Evolutionary conservation across 1,139 yeast species (phyloP), one percentile per base, ranked within the genome.

Genomic region (Yamadazyma membranifaciens): DNA sequence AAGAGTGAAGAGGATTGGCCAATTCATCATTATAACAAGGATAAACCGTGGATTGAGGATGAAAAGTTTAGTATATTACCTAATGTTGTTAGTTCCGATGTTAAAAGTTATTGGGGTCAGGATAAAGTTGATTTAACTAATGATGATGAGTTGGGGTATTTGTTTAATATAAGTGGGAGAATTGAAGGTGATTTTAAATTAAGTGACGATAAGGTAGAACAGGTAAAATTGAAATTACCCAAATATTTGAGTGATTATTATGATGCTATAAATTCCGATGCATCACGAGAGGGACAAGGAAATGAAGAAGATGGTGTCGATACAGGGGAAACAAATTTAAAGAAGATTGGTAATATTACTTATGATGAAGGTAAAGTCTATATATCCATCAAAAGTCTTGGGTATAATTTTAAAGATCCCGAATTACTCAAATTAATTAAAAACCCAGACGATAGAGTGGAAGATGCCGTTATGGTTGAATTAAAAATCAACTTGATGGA

Each of bases 51-150:
- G 79, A 37, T 38, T n/a, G 81, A 79, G 46, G 64, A 68, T 43
- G 77, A 83, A 52, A 55, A 69, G 27, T 72, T 66, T 53, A 75
- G 86, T 15, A 62, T 87, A 2, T 55, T 87, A 9, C 95, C 96
- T 0, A 70, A 82, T 51, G 59, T 55, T 6, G 65, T 87, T 1
- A 75, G 81, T 47, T 52, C 62, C 3, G 51, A 55, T 16, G 81
- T 84, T 1, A 57, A 57, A 33, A 44, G 48, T 20, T 64, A 81
- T 24, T 83, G 88, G 88, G 72, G 69, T 11, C 39, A 43, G 9
- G 55, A 60, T 22, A 40, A 47, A 10, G 55, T 52, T 4, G 44
- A 41, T 10, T 38, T 40, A 9, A 45, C 37, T 6, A 47, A 50
- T 24, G 48, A 49, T 2, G 51, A 49, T 9, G 49, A 50, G 3